These are phyloP conservation scores for Capsicum chinense DNA, from an alignment of 257 asterid genomes.

Conservation along the genomic window DNA sequence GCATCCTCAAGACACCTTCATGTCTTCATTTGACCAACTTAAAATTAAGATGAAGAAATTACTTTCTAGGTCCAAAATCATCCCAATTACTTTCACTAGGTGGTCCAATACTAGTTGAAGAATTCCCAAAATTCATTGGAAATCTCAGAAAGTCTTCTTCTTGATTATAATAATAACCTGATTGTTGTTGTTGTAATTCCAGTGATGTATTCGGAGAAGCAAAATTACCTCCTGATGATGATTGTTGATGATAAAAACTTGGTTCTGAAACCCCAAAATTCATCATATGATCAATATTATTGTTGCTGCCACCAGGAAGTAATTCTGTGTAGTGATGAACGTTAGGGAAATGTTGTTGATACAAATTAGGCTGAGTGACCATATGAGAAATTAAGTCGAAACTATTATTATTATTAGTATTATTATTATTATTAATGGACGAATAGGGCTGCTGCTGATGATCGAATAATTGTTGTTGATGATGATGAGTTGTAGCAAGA, in stretches of 20 bases:
- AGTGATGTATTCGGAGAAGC: background rate
- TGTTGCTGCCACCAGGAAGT: background rate
- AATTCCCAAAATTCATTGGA: conserved; percentile 12
- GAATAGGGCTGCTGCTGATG: background rate
- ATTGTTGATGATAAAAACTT: background rate
- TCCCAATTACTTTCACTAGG: conserved; percentile 23
- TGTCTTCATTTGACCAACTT: background rate
- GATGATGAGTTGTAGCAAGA: conserved; percentile 16
- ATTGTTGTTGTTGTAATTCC: background rate
- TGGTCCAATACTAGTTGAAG: conserved; percentile 22
- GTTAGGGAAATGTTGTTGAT: conserved; percentile 21
- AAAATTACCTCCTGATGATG: conserved; percentile 17
- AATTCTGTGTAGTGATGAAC: conserved; percentile 18
- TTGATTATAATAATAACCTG: background rate
- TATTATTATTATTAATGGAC: background rate
- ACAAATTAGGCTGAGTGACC: background rate
- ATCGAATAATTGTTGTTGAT: background rate
- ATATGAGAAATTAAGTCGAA: background rate
- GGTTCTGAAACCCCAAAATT: conserved; percentile 7
- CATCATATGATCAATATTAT: conserved; percentile 17
- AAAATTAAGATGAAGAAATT: background rate
- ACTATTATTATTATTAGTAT: background rate
- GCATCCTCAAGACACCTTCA: conserved; percentile 6
- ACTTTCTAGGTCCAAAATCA: conserved; percentile 2
- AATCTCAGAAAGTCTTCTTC: conserved; percentile 10